Evolutionary conservation across 2,329 filamentous ascomycete genomes (phyloP).

Genomic region (Exophiala dermatitidis): DNA sequence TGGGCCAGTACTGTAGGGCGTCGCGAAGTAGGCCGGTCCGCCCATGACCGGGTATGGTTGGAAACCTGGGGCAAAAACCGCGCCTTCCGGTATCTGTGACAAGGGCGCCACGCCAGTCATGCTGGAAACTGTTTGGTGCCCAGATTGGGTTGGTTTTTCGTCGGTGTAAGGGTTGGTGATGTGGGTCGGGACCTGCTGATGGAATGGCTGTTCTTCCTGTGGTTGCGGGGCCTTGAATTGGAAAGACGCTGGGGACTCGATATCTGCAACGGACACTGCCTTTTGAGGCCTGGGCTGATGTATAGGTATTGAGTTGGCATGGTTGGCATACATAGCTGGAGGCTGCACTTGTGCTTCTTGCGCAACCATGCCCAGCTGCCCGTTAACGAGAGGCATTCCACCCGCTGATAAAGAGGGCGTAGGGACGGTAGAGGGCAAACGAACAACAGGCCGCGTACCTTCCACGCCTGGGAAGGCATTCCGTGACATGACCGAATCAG

Average conservation of each 20-base stretch:
- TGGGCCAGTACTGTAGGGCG: constrained; percentile 45
- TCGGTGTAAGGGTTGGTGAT: constrained; percentile 49
- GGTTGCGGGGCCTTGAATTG: constrained; percentile 54
- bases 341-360: constrained; percentile 51
- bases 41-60: constrained; percentile 64
- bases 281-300: constrained; percentile 95
- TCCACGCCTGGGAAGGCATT: constrained; percentile 51
- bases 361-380: constrained; percentile 19
- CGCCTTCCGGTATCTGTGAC: constrained; percentile 85
- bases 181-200: constrained; percentile 83
- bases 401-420: constrained; percentile 13
- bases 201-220: constrained; percentile 77
- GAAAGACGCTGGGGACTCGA: constrained; percentile 70
- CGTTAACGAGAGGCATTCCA: constrained; percentile 14
- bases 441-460: constrained; percentile 63
- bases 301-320: constrained; percentile 61
- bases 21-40: constrained; percentile 52
- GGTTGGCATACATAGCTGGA: constrained; percentile 53
- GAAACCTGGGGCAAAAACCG: constrained; percentile 84
- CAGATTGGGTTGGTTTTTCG: constrained; percentile 9
- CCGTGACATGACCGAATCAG: constrained; percentile 68
- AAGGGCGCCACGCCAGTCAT: constrained; percentile 72
- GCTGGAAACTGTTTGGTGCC: constrained; percentile 56
- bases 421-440: constrained; percentile 61
- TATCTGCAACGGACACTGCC: constrained; percentile 83